These are phyloP conservation scores for Cercospora sojina DNA, from an alignment of 2,329 filamentous ascomycete species.

Conservation along the genomic window DNA sequence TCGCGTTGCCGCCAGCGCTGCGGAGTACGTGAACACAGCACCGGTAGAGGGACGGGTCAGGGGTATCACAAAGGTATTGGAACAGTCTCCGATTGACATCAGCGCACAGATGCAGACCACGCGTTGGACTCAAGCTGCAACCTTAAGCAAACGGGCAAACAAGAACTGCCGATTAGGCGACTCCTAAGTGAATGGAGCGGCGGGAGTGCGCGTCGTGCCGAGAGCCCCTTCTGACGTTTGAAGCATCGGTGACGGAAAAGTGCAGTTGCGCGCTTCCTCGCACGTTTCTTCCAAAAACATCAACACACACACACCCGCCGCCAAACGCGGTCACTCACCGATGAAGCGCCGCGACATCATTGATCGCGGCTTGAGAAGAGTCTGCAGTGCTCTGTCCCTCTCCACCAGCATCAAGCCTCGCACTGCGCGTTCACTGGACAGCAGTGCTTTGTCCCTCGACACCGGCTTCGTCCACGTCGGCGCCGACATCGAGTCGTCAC, in stretches of 20 bases:
- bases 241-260: not conserved
- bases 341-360: conserved; percentile 5
- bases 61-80: not conserved
- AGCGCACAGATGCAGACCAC: not conserved
- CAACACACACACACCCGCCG: not conserved
- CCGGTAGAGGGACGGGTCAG: not conserved
- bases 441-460: not conserved
- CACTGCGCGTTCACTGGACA: conserved; percentile 9
- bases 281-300: conserved; percentile 5
- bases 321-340: not conserved
- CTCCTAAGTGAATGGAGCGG: not conserved
- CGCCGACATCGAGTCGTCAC: not conserved
- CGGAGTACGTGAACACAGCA: not conserved
- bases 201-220: not conserved
- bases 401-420: conserved; percentile 7
- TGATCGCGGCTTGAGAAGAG: conserved; percentile 17
- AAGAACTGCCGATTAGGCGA: not conserved
- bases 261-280: not conserved
- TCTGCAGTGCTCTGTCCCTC: conserved; percentile 11
- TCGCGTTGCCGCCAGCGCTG: not conserved
- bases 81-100: not conserved
- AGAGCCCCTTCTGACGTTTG: not conserved
- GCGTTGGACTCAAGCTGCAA: not conserved
- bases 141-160: not conserved
- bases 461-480: not conserved